These are phyloP conservation scores for Eucalyptus lansdowneana DNA, from an alignment of 345 rosid genomes.

Conservation along the genomic window DNA sequence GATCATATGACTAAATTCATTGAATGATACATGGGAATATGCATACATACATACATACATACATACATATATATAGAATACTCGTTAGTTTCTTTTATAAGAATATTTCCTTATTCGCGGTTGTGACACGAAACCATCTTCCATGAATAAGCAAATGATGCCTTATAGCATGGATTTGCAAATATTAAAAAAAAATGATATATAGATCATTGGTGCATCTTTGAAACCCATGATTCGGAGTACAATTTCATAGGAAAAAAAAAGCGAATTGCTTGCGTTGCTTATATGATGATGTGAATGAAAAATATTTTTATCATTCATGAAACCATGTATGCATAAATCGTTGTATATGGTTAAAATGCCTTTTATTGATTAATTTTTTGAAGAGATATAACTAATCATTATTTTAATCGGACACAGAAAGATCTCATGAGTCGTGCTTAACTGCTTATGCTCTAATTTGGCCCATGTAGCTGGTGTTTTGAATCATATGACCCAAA, in stretches of 20 bases:
- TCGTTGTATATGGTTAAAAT: not conserved
- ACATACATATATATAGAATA: too few species aligned
- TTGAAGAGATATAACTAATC: not conserved
- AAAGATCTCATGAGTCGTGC: not conserved
- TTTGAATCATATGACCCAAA: not conserved
- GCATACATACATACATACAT: too few species aligned
- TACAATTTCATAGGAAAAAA: not conserved
- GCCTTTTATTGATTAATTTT: not conserved
- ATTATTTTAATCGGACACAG: not conserved
- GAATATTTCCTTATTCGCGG: not conserved
- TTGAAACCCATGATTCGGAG: not conserved
- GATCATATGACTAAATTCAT: not conserved
- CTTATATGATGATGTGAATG: not conserved
- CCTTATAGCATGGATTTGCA: not conserved
- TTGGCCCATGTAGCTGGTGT: not conserved
- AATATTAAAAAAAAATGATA: not conserved
- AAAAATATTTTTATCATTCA: not conserved
- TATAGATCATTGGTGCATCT: not conserved
- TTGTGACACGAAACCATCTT: not conserved
- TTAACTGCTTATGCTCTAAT: not conserved
- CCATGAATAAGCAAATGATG: not conserved
- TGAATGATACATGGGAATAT: too few species aligned
- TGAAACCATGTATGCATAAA: fast-evolving
- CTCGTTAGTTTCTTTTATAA: not conserved
- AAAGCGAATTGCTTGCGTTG: fast-evolving